Percentiles rank a stretch among this genome's conserved stretches.
phyloP scores from a whole-genome alignment of 805 yeast genomes.

The Candida ovalis region DNA sequence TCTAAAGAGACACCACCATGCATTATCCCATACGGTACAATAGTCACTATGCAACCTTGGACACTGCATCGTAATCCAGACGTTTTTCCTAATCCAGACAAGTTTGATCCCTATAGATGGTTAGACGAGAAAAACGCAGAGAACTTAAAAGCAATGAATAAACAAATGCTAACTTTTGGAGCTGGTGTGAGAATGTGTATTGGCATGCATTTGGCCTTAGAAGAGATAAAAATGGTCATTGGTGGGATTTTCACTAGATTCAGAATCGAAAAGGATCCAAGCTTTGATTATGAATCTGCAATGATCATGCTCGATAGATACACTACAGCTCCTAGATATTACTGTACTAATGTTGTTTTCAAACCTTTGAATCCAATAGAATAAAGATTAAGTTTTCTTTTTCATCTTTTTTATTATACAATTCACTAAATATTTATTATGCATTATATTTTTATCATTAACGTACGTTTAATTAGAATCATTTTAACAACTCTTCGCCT shows the following conservation, averaged over 20 bases:
- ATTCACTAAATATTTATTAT: too few relatives aligned
- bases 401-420: too few relatives aligned
- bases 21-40: conserved; percentile 44
- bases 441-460: neutral
- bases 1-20: conserved; percentile 17
- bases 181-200: conserved; percentile 71
- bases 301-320: conserved; percentile 29
- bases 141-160: conserved; percentile 43
- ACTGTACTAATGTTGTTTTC: neutral
- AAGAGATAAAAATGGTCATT: conserved; percentile 58
- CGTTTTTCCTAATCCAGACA: conserved; percentile 38
- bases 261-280: conserved; percentile 20
- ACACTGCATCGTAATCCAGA: conserved; percentile 46
- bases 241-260: conserved; percentile 52
- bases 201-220: conserved; percentile 63
- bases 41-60: conserved; percentile 56
- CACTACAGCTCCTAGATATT: conserved; percentile 26
- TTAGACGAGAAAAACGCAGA: conserved; percentile 31
- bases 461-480: neutral
- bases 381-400: neutral
- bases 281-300: conserved; percentile 22
- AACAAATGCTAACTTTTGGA: conserved; percentile 64
- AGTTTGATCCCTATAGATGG: conserved; percentile 57
- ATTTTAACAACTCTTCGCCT: conserved; percentile 4
- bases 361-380: neutral